Base-by-base conservation (phyloP, 73 alveolate species). In the Loxodes magnus region DNA sequence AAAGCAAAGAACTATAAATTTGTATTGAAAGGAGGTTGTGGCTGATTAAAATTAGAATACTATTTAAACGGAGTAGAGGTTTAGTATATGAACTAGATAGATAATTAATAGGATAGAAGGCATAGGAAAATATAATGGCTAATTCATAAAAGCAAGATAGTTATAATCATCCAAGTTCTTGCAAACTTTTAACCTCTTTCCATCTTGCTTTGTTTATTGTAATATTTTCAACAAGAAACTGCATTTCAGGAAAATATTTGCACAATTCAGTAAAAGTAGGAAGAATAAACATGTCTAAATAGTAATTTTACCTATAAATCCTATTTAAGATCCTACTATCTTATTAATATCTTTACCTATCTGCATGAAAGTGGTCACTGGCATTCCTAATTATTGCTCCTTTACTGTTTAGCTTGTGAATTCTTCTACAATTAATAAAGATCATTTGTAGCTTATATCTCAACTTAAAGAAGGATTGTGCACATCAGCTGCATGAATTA, bases 361-460 rank as follows among this genome's bases (percentile, higher is more conserved):
- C 27, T 41, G 22, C 59, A 46, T 10, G 41, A 53, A 53, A 15
- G 31, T 43, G 41, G 43, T 4, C 0, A 53, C 62, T 5, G 62
- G 49, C 0, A 53, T 12, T 17, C 43, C 36, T 37, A 4, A 10
- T 39, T 53, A 9, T 39, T 35, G 41, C 41, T 53, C 67, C 1
- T 41, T 4, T 35, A 14, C 26, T n/a, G 42, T 75, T 46, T 77
- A 70, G 19, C 33, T 37, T 54, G 61, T 69, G 58, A 77, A 77
- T 43, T 77, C 90, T 28, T 17, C n/a, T n/a, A n/a, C 39, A 6
- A 30, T 30, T 6, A 30, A 30, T 30, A 10, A 10, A 30, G 39
- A 6, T 30, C 10, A 30, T 30, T 6, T 6, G 12, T 6, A 30
- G 10, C 6, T 30, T 9, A 39, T 17, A 15, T 39, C 53, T 17